Conservation (phyloP, 345 rosid genomes). For the Brassica carinata region DNA sequence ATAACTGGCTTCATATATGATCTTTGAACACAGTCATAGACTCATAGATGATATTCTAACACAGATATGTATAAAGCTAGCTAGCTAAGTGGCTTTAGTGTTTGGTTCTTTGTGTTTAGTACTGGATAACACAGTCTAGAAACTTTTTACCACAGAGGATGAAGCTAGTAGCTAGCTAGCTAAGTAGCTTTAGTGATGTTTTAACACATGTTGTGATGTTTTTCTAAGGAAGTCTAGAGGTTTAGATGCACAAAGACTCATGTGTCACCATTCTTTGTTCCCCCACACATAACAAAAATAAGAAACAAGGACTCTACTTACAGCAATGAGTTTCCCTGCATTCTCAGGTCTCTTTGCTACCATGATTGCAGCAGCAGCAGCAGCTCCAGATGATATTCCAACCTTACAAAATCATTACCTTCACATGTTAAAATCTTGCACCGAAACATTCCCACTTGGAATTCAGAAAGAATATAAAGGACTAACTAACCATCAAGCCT, state of each 20-base stretch:
- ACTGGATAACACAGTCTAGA: neutral
- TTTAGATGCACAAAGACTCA: neutral
- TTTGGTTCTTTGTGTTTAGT: constrained; percentile 1
- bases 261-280: neutral
- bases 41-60: neutral
- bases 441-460: neutral
- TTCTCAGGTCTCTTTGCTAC: constrained; percentile 55
- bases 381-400: constrained; percentile 62
- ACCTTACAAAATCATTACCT: constrained; percentile 30
- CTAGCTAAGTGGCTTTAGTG: constrained; percentile 2
- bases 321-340: constrained; percentile 59
- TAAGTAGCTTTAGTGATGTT: too few species aligned
- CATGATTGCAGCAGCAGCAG: constrained; percentile 52
- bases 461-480: constrained; percentile 3
- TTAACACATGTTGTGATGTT: neutral
- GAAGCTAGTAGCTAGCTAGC: too few species aligned
- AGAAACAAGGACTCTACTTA: constrained; percentile 33
- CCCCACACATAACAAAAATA: neutral
- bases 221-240: neutral
- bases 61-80: neutral
- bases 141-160: neutral
- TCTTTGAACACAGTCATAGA: neutral
- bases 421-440: neutral
- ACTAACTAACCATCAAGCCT: constrained; percentile 96
- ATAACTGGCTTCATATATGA: neutral